Percentiles rank a stretch among this genome's conserved stretches.
These are phyloP conservation scores for Picea sitchensis DNA, from an alignment of 75 land plant species.

Conservation along the genomic window DNA sequence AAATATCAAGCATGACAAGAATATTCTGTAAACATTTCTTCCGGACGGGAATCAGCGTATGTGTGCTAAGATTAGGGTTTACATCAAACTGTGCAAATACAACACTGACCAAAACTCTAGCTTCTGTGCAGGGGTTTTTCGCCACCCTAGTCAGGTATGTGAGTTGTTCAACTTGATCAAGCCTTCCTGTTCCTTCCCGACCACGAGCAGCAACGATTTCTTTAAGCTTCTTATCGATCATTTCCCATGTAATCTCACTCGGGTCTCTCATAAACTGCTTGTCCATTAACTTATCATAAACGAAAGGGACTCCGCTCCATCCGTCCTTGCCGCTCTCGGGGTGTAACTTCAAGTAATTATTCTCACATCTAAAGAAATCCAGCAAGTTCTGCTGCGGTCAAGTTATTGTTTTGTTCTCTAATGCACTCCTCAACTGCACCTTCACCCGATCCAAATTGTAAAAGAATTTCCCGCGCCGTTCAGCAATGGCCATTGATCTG, in stretches of 20 bases:
- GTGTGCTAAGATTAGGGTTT: conserved; percentile 18
- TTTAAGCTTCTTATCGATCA: conserved; percentile 80
- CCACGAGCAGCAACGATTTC: conserved; percentile 81
- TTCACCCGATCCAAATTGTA: too few relatives aligned
- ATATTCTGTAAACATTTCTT: conserved; percentile 74
- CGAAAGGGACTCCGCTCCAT: conserved; percentile 42
- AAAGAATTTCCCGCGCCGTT: neutral
- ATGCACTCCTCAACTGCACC: too few relatives aligned
- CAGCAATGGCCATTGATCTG: conserved; percentile 18
- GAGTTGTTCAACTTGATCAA: conserved; percentile 20
- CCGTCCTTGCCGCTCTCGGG: conserved; percentile 19
- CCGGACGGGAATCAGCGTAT: conserved; percentile 80
- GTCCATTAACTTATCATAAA: conserved; percentile 51
- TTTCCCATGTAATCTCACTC: too few relatives aligned
- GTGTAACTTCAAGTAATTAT: too few relatives aligned
- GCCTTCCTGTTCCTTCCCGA: conserved; percentile 76
- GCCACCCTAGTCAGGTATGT: conserved; percentile 70
- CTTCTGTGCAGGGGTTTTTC: conserved; percentile 89
- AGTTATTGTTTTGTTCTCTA: too few relatives aligned
- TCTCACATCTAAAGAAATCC: too few relatives aligned
- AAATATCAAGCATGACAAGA: conserved; percentile 8
- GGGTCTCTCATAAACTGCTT: conserved; percentile 34
- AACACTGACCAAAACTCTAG: conserved; percentile 70
- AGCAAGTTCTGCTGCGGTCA: too few relatives aligned
- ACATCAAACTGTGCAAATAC: conserved; percentile 92